These are phyloP conservation scores for Solanum chilense DNA, from an alignment of 257 asterid species.

Conservation along the genomic window DNA sequence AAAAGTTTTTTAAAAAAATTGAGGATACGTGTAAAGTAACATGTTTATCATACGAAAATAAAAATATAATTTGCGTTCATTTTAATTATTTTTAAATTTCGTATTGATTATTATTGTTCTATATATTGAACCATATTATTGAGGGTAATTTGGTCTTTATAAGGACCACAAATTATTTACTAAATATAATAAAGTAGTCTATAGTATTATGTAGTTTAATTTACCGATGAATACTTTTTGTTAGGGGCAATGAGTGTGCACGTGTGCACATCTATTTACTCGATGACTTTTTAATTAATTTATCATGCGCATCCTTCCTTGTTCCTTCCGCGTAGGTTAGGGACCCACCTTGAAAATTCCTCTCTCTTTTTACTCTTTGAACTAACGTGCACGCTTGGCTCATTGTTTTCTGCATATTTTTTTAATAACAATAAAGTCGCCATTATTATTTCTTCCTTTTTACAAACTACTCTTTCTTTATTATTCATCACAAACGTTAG, in stretches of 20 bases:
- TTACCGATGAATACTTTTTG: constrained; percentile 29
- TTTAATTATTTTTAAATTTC: background rate
- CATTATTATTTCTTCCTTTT: background rate
- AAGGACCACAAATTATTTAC: background rate
- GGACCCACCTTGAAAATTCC: constrained; percentile 36
- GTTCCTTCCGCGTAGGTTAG: constrained; percentile 3
- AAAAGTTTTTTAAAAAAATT: background rate
- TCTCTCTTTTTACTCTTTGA: constrained; percentile 12
- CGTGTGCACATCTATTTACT: constrained; percentile 47
- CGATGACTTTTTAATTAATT: constrained; percentile 3
- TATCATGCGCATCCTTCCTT: constrained; percentile 15
- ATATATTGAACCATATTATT: background rate
- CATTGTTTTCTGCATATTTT: background rate
- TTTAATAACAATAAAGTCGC: background rate
- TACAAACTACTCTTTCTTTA: background rate
- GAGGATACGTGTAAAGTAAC: rapidly evolving
- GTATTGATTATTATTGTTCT: background rate
- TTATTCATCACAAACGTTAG: background rate
- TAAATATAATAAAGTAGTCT: background rate
- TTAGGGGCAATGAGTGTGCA: constrained; percentile 30
- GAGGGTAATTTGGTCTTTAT: constrained; percentile 16
- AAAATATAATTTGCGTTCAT: rapidly evolving
- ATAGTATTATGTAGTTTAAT: background rate
- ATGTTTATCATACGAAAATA: background rate
- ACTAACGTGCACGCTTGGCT: constrained; percentile 45